Evolutionary conservation across 1,284 basidiomycete genomes (phyloP).

Genomic region (Naganishia cerealis): DNA sequence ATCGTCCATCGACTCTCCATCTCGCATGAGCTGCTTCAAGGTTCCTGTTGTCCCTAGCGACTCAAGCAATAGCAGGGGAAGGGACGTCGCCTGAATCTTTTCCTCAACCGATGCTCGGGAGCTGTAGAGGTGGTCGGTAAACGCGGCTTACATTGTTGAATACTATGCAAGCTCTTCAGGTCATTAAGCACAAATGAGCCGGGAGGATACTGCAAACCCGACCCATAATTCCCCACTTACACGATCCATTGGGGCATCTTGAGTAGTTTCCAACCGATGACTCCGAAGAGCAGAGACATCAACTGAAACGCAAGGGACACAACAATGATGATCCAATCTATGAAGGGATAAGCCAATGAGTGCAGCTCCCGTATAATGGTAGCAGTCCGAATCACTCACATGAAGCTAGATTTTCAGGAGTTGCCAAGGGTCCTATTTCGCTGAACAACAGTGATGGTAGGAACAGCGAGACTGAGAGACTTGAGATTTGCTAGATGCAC

Average conservation of each 20-base stretch:
- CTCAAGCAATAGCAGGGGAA: slow-evolving; percentile 48
- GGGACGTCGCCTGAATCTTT: slow-evolving; percentile 38
- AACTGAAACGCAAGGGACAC: slow-evolving; percentile 46
- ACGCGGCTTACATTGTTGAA: slow-evolving; percentile 47
- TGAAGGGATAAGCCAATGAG: neutral
- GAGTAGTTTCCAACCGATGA: slow-evolving; percentile 39
- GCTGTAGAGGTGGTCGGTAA: neutral
- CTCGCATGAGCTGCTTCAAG: slow-evolving; percentile 41
- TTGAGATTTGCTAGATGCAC: slow-evolving; percentile 40
- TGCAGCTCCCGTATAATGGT: neutral
- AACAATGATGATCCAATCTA: slow-evolving; percentile 49
- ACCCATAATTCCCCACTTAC: slow-evolving; percentile 32
- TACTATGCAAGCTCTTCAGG: slow-evolving; percentile 44
- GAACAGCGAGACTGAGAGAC: slow-evolving; percentile 47
- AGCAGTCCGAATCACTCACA: slow-evolving; percentile 38
- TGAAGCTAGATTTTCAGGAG: slow-evolving; percentile 42
- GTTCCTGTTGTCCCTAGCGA: slow-evolving; percentile 46
- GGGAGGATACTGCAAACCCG: neutral
- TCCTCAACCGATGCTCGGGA: neutral
- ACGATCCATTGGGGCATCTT: slow-evolving; percentile 46
- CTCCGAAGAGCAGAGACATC: slow-evolving; percentile 42
- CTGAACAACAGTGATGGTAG: slow-evolving; percentile 50
- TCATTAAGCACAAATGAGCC: neutral
- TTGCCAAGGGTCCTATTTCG: slow-evolving; percentile 50
- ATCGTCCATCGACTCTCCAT: slow-evolving; percentile 34